phyloP scores from a whole-genome alignment of 805 yeast species.

The Barnettozyma siamensis region DNA sequence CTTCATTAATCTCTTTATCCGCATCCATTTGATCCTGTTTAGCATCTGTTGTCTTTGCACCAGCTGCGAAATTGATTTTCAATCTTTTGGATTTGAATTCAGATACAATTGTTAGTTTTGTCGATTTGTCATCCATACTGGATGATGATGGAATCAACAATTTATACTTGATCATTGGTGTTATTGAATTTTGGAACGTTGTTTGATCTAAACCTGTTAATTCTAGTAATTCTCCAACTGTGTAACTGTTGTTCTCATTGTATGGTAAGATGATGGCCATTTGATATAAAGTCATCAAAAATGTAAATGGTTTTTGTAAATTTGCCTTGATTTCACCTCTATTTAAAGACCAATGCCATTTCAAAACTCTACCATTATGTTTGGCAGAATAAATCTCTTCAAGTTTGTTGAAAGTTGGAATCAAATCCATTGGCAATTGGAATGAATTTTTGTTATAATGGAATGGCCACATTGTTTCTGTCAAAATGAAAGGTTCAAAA shows the following conservation, averaged over 20 bases:
- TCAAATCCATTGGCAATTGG: slow-evolving; percentile 63
- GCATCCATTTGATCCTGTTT: slow-evolving; percentile 69
- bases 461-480: slow-evolving; percentile 87
- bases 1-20: slow-evolving; percentile 77
- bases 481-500: slow-evolving; percentile 72
- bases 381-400: slow-evolving; percentile 62
- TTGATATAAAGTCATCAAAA: slow-evolving; percentile 81
- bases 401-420: slow-evolving; percentile 59
- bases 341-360: slow-evolving; percentile 95
- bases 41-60: slow-evolving; percentile 46
- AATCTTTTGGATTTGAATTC: slow-evolving; percentile 84
- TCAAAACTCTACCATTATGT: slow-evolving; percentile 82
- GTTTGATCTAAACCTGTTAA: slow-evolving; percentile 63
- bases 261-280: slow-evolving; percentile 82
- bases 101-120: slow-evolving; percentile 62
- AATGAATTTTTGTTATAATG: slow-evolving; percentile 33
- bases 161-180: slow-evolving; percentile 74
- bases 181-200: slow-evolving; percentile 67
- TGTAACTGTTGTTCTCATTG: slow-evolving; percentile 59
- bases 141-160: slow-evolving; percentile 63
- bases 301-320: slow-evolving; percentile 68
- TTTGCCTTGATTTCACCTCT: slow-evolving; percentile 89
- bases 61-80: slow-evolving; percentile 72
- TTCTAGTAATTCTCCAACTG: slow-evolving; percentile 55
- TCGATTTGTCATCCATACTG: slow-evolving; percentile 43